phyloP scores from a whole-genome alignment of 73 alveolate genomes.

The Paramecium sexaurelia region DNA sequence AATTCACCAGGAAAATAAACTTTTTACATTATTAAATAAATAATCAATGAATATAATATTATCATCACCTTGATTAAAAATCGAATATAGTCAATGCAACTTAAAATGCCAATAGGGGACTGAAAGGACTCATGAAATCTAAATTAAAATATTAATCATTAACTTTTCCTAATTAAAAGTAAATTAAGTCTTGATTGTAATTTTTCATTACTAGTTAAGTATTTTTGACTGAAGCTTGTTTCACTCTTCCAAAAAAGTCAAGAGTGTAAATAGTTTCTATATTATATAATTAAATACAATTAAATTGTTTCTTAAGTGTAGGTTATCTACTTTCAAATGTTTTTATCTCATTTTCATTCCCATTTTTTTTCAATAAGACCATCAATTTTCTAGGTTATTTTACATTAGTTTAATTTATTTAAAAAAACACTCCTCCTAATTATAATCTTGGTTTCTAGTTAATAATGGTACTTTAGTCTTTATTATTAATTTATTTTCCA shows the following conservation, averaged over 20 bases:
- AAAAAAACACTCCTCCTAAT: conserved; percentile 1
- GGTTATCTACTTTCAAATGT: not conserved
- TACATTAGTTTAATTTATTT: not conserved
- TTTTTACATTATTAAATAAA: not conserved
- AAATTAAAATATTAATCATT: not conserved
- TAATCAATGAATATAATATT: not conserved
- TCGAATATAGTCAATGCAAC: not conserved
- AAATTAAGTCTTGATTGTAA: not conserved
- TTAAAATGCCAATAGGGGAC: not conserved
- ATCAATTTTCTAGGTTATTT: conserved; percentile 39
- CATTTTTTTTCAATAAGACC: not conserved
- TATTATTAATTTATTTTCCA: not conserved
- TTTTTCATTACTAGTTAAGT: not conserved
- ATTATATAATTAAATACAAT: not conserved
- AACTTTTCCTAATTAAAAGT: not conserved
- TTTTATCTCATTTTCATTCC: not conserved
- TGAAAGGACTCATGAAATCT: not conserved
- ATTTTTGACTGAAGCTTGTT: conserved; percentile 25
- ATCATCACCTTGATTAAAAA: not conserved
- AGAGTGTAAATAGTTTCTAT: conserved; percentile 29
- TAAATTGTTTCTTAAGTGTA: not conserved
- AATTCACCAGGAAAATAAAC: conserved; percentile 38
- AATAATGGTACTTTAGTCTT: not conserved
- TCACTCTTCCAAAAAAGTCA: conserved; percentile 47
- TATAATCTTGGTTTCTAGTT: not conserved